Base-by-base conservation (phyloP, 257 asterid species). In the Primulina tabacum region DNA sequence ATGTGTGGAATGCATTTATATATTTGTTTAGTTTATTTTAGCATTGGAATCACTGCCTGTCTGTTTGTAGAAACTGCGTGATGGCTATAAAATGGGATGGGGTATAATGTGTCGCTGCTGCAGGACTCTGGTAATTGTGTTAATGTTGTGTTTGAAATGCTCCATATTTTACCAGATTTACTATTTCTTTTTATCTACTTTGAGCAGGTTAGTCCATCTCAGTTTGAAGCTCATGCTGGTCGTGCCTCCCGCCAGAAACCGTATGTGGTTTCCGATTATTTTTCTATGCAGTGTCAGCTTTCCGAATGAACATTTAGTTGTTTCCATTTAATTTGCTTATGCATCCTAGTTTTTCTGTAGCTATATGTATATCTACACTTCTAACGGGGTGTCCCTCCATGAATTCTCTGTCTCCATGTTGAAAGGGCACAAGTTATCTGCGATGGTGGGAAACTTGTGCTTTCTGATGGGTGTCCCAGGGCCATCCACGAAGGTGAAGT, bases 381-480 rank as follows among this genome's bases (percentile, higher is more conserved):
- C 97, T 62, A 89, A 88, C 75, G 99, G 99, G 76, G 97, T 89
- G 65, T 94, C 99, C 58, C 98, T 94, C 58, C 99, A 91, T 79
- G 99, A 94, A 72, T 85, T 81, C 11, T 94, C 98, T n/a, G 53
- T 92, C 76, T 88, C 97, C 75, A 81, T 94, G 72, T 79, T 82
- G 62, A 91, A 88, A 84, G 96, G 97, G 52, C 92, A 93, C 71
- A 89, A 84, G 69, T 81, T 76, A 79, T 60, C 90, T 66, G 97
- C 90, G 99, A 94, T 91, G 99, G 99, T 85, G 99, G 99, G 68
- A 87, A 85, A 73, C 96, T 94, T 76, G 97, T 92, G 79, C 96
- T 86, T 62, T 91, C 98, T 85, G 96, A 92, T 85, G 99, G 98
- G 72, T 94, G 99, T 82, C 98, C 99, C 65, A 88, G 97, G 82